These are phyloP conservation scores for Pelargonium fulgidum DNA, from an alignment of 441 rosid genomes.

Conservation along the genomic window DNA sequence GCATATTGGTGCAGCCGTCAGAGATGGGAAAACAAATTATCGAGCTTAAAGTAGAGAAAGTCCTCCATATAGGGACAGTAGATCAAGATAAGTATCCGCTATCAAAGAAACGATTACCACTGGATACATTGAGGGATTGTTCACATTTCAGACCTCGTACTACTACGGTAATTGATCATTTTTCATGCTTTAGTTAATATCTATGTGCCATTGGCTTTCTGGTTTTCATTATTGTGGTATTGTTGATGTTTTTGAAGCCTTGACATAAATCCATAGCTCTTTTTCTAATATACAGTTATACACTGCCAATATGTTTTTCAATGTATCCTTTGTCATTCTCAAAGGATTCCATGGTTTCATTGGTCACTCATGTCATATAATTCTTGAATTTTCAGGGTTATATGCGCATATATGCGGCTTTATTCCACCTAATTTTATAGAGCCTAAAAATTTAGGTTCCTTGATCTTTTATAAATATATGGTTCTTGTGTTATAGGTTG, in stretches of 20 bases:
- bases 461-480: not conserved
- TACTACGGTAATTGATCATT: slow-evolving; percentile 44
- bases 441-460: not conserved
- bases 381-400: too few species aligned
- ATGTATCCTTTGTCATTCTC: too few species aligned
- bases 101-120: slow-evolving; percentile 62
- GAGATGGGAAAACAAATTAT: slow-evolving; percentile 30
- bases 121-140: slow-evolving; percentile 54
- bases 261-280: too few species aligned
- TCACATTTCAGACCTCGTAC: slow-evolving; percentile 82
- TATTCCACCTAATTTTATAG: not conserved
- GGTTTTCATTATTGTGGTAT: too few species aligned
- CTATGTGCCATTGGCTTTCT: not conserved
- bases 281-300: too few species aligned
- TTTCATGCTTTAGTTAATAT: not conserved
- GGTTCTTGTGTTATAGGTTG: slow-evolving; percentile 44
- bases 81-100: slow-evolving; percentile 54
- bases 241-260: too few species aligned
- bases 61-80: slow-evolving; percentile 68
- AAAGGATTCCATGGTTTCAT: too few species aligned
- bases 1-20: slow-evolving; percentile 35
- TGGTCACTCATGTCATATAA: too few species aligned
- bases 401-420: not conserved
- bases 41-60: slow-evolving; percentile 54
- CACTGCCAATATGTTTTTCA: too few species aligned